Evolutionary conservation across 495 filamentous ascomycete species (phyloP), one percentile per base, ranked within the genome.

Genomic region (Paragyromitra xinjiangensis): DNA sequence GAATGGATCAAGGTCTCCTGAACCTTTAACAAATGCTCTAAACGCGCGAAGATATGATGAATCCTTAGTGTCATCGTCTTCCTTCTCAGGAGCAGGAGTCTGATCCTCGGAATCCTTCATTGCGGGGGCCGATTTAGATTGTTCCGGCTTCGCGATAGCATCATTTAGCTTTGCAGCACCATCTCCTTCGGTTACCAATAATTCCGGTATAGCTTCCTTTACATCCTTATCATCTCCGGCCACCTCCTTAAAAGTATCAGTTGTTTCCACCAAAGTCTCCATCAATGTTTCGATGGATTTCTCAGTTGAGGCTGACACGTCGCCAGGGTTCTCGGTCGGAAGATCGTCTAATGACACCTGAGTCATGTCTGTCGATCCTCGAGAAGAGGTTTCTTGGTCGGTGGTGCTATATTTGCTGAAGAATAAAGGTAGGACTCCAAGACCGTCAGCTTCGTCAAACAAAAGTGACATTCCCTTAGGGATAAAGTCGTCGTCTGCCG

Each of bases 1-100:
- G 80, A 96, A 96, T 12, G 90, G 88, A 83, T 98, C 95, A n/a
- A 82, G 84, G 64, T 86, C 85, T 69, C 85, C 87, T 34, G 88
- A 88, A 53, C 86, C 86, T 42, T 89, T 86, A 56, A 89, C 84
- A 56, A 91, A 86, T 56, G 91, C 89, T 73, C 92, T 90, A 83
- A 97, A 98, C 34, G 93, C 93, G 74, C 93, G 91, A 87, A 95
- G 94, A 82, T 95, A 97, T n/a, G 94, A 92, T 1, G 91, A 91
- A 79, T 96, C 93, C 81, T 90, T 81, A 5, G 75, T 29, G 6
- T 75, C 78, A 56, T 73, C 64, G 42, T 81, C 79, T 40, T 80
- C 71, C 29, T 80, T 66, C 53, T 78, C 79, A n/a, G 34, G 24
- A n/a, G 58, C 3, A 48, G 50, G 58, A 3, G 67, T 24, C 34